Evolutionary conservation across 2,329 filamentous ascomycete species (phyloP).

Genomic region (Lasiodiplodia gonubiensis): DNA sequence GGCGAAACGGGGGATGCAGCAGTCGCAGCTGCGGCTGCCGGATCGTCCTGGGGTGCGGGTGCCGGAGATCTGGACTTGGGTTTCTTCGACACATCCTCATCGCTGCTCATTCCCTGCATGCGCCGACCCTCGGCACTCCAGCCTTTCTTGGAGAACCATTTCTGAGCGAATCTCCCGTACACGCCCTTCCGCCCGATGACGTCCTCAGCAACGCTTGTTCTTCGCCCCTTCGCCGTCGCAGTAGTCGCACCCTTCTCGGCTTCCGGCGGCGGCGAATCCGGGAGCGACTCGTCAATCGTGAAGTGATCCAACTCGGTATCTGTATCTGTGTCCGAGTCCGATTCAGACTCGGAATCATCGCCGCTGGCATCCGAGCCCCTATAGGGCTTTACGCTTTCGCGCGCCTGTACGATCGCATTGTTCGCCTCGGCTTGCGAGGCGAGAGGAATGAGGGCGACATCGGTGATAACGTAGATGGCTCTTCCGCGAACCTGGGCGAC

Average conservation of each 20-base stretch:
- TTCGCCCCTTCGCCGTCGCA: slow-evolving; percentile 38
- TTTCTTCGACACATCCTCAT: slow-evolving; percentile 48
- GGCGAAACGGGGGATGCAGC: slow-evolving; percentile 13
- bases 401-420: slow-evolving; percentile 70
- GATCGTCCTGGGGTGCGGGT: slow-evolving; percentile 19
- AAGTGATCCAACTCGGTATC: slow-evolving; percentile 44
- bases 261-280: slow-evolving; percentile 39
- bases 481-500: slow-evolving; percentile 85
- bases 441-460: slow-evolving; percentile 89
- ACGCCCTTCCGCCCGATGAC: slow-evolving; percentile 82
- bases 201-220: slow-evolving; percentile 78
- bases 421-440: slow-evolving; percentile 76
- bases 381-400: slow-evolving; percentile 50
- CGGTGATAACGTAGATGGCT: slow-evolving; percentile 84
- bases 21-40: neutral
- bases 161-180: slow-evolving; percentile 87
- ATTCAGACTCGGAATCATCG: slow-evolving; percentile 40
- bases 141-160: slow-evolving; percentile 87
- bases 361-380: slow-evolving; percentile 38
- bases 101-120: slow-evolving; percentile 69
- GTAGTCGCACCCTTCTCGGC: slow-evolving; percentile 39
- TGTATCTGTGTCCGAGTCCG: slow-evolving; percentile 36
- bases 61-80: slow-evolving; percentile 13
- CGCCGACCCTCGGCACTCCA: slow-evolving; percentile 76
- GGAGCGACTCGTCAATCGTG: slow-evolving; percentile 40